These are phyloP conservation scores for Dunaliella sp. DNA, from an alignment of 139 green algal genomes.

Conservation along the genomic window DNA sequence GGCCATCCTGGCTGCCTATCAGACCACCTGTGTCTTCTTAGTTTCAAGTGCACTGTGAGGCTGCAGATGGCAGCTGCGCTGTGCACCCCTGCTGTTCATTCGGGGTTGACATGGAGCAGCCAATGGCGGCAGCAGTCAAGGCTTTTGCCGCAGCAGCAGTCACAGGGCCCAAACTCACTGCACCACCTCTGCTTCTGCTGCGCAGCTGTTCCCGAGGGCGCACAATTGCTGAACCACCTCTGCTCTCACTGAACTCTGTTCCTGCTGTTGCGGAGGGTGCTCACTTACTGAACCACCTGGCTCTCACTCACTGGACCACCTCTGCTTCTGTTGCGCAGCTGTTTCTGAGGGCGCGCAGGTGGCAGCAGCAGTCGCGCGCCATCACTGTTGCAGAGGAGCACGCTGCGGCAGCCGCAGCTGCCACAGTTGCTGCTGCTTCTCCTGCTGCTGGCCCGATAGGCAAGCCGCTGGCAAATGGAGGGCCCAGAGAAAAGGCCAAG, in stretches of 20 bases:
- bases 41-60: too few relatives aligned
- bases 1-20: too few relatives aligned
- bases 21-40: too few relatives aligned
- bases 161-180: not conserved
- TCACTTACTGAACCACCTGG: too few relatives aligned
- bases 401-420: not conserved
- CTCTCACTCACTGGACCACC: not conserved
- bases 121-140: conserved; percentile 54
- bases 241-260: too few relatives aligned
- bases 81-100: too few relatives aligned
- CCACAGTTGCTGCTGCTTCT: too few relatives aligned
- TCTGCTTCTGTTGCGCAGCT: conserved; percentile 38
- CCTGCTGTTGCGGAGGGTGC: too few relatives aligned
- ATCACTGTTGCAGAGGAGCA: conserved; percentile 4
- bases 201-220: conserved; percentile 79
- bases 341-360: conserved; percentile 81
- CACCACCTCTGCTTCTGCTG: not conserved
- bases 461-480: not conserved
- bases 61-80: too few relatives aligned
- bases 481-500: not conserved
- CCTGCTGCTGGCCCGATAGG: not conserved
- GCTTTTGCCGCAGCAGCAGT: not conserved
- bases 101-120: too few relatives aligned
- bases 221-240: too few relatives aligned
- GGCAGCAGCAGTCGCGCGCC: conserved; percentile 15